Evolutionary conservation across 2,329 filamentous ascomycete species (phyloP).

Genomic region (Elsinoe fawcettii): DNA sequence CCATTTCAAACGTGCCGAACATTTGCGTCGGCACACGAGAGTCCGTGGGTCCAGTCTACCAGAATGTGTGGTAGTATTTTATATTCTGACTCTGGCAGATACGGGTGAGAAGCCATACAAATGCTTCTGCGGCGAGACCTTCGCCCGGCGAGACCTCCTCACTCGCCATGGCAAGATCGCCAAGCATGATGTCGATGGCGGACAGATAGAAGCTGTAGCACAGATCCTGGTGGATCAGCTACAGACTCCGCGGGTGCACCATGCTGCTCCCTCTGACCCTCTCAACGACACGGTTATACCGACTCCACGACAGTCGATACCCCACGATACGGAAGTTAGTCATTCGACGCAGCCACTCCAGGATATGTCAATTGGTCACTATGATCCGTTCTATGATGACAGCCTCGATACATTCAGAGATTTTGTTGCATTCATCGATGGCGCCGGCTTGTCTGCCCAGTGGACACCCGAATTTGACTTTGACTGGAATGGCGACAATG

Average conservation of each 20-base stretch:
- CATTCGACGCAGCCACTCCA: not conserved
- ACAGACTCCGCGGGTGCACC: not conserved
- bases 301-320: not conserved
- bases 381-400: conserved; percentile 3
- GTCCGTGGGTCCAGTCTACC: not conserved
- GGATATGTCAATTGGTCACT: not conserved
- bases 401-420: not conserved
- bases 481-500: not conserved
- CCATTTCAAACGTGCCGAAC: conserved; percentile 9
- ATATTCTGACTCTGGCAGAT: not conserved
- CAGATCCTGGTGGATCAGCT: not conserved
- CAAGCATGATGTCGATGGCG: conserved; percentile 4
- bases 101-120: conserved; percentile 10
- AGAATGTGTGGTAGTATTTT: too few species aligned
- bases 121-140: conserved; percentile 7
- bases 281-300: not conserved
- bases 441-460: not conserved
- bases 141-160: not conserved
- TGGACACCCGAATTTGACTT: conserved; percentile 11
- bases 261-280: not conserved
- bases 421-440: conserved; percentile 12
- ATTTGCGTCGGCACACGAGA: conserved; percentile 1
- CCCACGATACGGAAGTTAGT: not conserved
- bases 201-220: not conserved
- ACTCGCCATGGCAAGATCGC: conserved; percentile 7